These are phyloP conservation scores for Orbilia oligospora DNA, from an alignment of 2,329 filamentous ascomycete genomes.

Conservation along the genomic window DNA sequence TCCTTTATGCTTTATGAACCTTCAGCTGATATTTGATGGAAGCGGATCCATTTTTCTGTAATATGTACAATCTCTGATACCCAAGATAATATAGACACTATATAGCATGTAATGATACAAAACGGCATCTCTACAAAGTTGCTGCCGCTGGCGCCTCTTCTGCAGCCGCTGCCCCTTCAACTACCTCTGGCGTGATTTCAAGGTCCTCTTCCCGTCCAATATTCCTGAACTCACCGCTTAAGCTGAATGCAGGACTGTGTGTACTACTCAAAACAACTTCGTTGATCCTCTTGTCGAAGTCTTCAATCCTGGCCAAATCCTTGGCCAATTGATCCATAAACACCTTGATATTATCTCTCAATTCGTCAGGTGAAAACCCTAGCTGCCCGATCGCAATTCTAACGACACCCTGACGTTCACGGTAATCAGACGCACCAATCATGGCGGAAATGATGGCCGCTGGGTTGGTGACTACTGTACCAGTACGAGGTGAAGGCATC, in stretches of 20 bases:
- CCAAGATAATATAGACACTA: conserved; percentile 58
- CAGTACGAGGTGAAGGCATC: conserved; percentile 91
- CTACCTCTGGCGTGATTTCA: neutral
- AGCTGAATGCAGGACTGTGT: conserved; percentile 84
- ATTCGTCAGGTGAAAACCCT: conserved; percentile 86
- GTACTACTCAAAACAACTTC: conserved; percentile 88
- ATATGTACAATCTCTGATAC: conserved; percentile 58
- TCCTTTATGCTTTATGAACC: neutral
- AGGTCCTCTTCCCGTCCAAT: conserved; percentile 30
- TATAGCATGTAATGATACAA: conserved; percentile 54
- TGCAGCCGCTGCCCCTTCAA: conserved; percentile 3
- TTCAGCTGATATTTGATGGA: conserved; percentile 4
- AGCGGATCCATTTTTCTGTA: conserved; percentile 34
- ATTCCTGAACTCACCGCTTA: conserved; percentile 82
- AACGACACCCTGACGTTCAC: conserved; percentile 86
- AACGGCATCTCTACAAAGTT: conserved; percentile 2
- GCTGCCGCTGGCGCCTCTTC: conserved; percentile 14
- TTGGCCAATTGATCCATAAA: conserved; percentile 83
- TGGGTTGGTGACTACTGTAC: conserved; percentile 88
- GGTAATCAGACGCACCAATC: conserved; percentile 86
- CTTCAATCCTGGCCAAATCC: conserved; percentile 78
- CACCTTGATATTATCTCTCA: conserved; percentile 85
- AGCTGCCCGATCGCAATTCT: conserved; percentile 92
- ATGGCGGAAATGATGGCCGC: conserved; percentile 82
- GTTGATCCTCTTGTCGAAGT: conserved; percentile 70